Conservation (phyloP, 495 filamentous ascomycete species). For the Poronia punctata region DNA sequence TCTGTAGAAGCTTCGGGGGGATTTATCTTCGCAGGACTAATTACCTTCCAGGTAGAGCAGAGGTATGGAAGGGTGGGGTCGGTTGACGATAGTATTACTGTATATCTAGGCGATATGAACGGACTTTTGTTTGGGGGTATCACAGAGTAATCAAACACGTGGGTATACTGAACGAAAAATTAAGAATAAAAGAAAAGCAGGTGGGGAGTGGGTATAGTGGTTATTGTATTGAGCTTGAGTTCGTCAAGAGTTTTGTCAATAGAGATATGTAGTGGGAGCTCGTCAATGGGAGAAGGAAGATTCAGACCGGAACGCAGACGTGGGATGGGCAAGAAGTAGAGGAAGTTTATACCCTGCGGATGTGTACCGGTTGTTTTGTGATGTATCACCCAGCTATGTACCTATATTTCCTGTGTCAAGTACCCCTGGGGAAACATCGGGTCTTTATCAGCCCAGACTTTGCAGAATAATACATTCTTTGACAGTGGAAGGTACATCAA, state of each 20-base stretch:
- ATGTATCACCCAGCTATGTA: too few relatives aligned
- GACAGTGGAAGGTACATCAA: background rate
- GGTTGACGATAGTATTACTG: background rate
- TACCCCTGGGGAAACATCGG: background rate
- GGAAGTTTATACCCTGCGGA: too few relatives aligned
- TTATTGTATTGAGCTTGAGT: background rate
- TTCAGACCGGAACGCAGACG: too few relatives aligned
- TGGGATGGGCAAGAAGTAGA: too few relatives aligned
- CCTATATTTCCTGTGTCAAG: too few relatives aligned
- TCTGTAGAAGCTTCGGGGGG: background rate
- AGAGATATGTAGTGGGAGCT: too few relatives aligned
- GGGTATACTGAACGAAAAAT: slow-evolving; percentile 4
- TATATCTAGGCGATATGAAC: too few relatives aligned
- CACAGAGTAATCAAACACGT: slow-evolving; percentile 1
- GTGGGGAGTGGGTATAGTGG: background rate
- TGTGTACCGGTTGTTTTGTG: too few relatives aligned
- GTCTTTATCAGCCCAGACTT: background rate
- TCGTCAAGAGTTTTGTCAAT: background rate
- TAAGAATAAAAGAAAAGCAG: background rate
- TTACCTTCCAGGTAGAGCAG: background rate
- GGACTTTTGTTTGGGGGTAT: too few relatives aligned
- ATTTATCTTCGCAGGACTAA: too few relatives aligned
- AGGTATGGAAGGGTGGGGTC: background rate
- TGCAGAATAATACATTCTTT: background rate
- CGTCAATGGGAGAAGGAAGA: too few relatives aligned